Base-by-base conservation (phyloP, 1,284 basidiomycete genomes). In the Pterula multifida region DNA sequence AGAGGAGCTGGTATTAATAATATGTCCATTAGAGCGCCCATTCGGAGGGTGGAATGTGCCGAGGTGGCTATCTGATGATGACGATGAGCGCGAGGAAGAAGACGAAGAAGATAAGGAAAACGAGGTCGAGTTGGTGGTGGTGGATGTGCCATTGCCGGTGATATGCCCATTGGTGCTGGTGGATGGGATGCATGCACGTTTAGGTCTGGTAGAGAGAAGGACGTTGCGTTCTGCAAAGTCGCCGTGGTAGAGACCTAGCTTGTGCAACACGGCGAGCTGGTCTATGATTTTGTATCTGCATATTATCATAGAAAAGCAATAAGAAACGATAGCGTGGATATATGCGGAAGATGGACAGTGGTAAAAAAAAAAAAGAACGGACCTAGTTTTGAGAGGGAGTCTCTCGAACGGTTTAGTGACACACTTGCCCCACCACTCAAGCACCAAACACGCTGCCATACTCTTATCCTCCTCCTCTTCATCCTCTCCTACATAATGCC, bases 181-280 rank as follows among this genome's bases (percentile, higher is more conserved):
- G 15, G 28, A 32, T 6, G 28, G 15, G 6, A 15, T 6, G 6
- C 15, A 6, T 17, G 9, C 19, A 9, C 39, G 13, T 22, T 22
- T 42, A 19, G 39, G 13, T 22, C 9, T 42, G 13, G 39, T 42
- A 9, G 21, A 42, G 4, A 42, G 9, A 17, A 42, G 39, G 9
- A 42, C 39, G 39, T 42, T 42, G 9, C 39, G 39, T 42, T 42
- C 39, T 42, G 39, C 39, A 22, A 42, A 42, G 21, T 42, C 39
- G 21, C 39, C 39, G 21, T 42, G 39, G 39, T 42, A 42, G 9
- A 42, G 17, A 4, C 39, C 39, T 42, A 22, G n/a, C n/a, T 17
- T n/a, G 21, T 42, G 39, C 9, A 42, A 22, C 13, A 17, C 17
- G 4, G 39, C 39, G 9, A 42, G 17, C 6, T 42, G 39, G 21